A percentile compares a stretch with the other conserved stretches of the same genome.
Evolutionary conservation across 495 filamentous ascomycete species (phyloP).

Genomic region (Immersiella caudata): DNA sequence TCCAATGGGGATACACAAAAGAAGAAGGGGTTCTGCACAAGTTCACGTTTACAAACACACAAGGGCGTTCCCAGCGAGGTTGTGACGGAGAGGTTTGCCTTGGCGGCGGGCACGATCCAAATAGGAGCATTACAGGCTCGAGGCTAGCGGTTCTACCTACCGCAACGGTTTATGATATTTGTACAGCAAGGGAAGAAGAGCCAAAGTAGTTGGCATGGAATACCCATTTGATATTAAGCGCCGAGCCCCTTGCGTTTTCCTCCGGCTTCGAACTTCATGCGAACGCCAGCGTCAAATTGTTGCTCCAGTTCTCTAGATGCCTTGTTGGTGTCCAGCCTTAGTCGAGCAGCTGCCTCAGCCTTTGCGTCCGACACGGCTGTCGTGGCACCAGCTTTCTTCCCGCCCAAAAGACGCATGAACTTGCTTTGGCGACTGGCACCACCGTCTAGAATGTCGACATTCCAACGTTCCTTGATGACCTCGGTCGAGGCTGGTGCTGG

Average conservation of each 20-base stretch:
- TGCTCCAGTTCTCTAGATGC: slow-evolving; percentile 60
- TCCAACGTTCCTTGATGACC: slow-evolving; percentile 50
- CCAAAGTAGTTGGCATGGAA: not conserved
- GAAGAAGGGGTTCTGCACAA: not conserved
- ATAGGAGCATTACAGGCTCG: not conserved
- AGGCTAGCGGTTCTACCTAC: slow-evolving; percentile 2
- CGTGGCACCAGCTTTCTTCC: slow-evolving; percentile 40
- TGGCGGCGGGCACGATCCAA: not conserved
- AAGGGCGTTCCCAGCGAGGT: not conserved
- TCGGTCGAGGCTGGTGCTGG: slow-evolving; percentile 13
- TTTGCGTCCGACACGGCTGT: slow-evolving; percentile 18
- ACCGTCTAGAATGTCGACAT: slow-evolving; percentile 54
- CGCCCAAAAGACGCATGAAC: slow-evolving; percentile 60
- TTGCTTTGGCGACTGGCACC: slow-evolving; percentile 55
- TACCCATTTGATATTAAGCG: slow-evolving; percentile 38
- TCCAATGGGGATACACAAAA: not conserved
- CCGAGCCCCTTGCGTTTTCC: slow-evolving; percentile 58
- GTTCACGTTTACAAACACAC: not conserved
- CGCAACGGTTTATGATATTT: slow-evolving; percentile 7
- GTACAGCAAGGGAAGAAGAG: not conserved
- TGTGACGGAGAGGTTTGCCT: not conserved
- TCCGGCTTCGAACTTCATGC: slow-evolving; percentile 57
- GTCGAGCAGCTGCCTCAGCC: slow-evolving; percentile 24
- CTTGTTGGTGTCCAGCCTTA: slow-evolving; percentile 39
- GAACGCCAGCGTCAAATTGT: slow-evolving; percentile 61